Evolutionary conservation across 768 basidiomycete species (phyloP), one percentile per base, ranked within the genome.

Genomic region (Harrya chromipes): DNA sequence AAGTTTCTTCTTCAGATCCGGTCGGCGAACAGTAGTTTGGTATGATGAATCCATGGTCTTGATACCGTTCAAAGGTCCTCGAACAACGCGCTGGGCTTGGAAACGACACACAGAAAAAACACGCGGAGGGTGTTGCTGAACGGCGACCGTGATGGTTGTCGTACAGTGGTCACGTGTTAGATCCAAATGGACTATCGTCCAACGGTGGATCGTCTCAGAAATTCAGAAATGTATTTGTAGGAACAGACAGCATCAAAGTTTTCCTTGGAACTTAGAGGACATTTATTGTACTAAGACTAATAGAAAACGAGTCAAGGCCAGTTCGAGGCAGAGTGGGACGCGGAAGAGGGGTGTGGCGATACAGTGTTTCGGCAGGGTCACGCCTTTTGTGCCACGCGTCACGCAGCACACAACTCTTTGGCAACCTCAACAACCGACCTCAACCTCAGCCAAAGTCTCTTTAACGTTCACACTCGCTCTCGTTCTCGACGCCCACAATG

Each of bases 1-100:
- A 36, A 93, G 79, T 67, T 93, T 93, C 61, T 83, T 82, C 74
- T 93, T 93, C 53, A 86, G 62, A 63, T 92, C 90, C 49, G 90
- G 90, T 63, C 85, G 72, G 53, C 81, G 75, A 55, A 66, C 56
- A 26, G 52, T 52, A 43, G 55, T 51, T 44, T 65, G 64, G 9
- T 57, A 60, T 36, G 59, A 55, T 4, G 63, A 40, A 4, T 68
- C 66, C 66, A 68, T 68, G 23, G 21, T 42, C 10, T 27, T 52
- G n/a, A 23, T 46, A 27, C 13, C 37, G 33, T 23, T 50, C 42
- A 24, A 16, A 31, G 14, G 38, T 19, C 17, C 47, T 50, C 33
- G 44, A 31, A 43, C 42, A 10, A 41, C 17, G 44, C 20, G 39
- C 34, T 29, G 17, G 38, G 9, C 11, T 37, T 10, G 14, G 17